Evolutionary conservation across 1,284 basidiomycete species (phyloP).

Genomic region (Abortiporus biennis): DNA sequence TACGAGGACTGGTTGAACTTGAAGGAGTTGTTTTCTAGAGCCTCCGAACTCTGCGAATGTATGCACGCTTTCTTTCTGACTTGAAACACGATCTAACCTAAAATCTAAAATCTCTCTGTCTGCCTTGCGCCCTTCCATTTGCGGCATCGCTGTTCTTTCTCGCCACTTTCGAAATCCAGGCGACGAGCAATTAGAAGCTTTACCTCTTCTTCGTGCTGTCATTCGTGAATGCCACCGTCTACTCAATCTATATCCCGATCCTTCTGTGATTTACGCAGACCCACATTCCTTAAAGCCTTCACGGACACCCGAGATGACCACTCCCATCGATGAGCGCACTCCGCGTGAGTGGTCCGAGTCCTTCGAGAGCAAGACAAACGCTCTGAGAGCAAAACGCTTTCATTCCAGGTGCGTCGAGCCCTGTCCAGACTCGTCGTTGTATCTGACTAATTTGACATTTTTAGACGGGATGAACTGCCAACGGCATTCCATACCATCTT

Average conservation of each 20-base stretch:
- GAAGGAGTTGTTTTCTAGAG: constrained; percentile 52
- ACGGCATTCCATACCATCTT: constrained; percentile 61
- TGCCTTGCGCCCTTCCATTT: constrained; percentile 6
- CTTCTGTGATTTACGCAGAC: constrained; percentile 39
- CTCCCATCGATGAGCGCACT: constrained; percentile 26
- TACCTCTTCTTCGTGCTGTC: constrained; percentile 52
- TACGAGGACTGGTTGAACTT: constrained; percentile 59
- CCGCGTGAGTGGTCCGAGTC: constrained; percentile 26
- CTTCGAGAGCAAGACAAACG: constrained; percentile 6
- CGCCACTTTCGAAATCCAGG: constrained; percentile 23
- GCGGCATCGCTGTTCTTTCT: too few relatives aligned
- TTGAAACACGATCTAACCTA: neutral
- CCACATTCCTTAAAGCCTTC: constrained; percentile 9
- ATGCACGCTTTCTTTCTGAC: constrained; percentile 16
- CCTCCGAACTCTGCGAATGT: constrained; percentile 55
- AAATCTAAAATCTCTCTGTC: constrained; percentile 4
- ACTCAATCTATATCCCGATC: constrained; percentile 45
- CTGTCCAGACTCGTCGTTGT: too few relatives aligned
- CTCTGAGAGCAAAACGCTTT: neutral
- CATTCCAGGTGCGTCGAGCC: constrained; percentile 14
- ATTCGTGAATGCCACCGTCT: constrained; percentile 63
- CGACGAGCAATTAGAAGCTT: constrained; percentile 39
- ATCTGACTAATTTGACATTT: too few relatives aligned
- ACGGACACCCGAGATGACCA: constrained; percentile 19
- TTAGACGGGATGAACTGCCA: constrained; percentile 40